A percentile compares a stretch with the other conserved stretches of the same genome.
These are phyloP conservation scores for Penicillium hordei DNA, from an alignment of 2,329 filamentous ascomycete species.

Conservation along the genomic window DNA sequence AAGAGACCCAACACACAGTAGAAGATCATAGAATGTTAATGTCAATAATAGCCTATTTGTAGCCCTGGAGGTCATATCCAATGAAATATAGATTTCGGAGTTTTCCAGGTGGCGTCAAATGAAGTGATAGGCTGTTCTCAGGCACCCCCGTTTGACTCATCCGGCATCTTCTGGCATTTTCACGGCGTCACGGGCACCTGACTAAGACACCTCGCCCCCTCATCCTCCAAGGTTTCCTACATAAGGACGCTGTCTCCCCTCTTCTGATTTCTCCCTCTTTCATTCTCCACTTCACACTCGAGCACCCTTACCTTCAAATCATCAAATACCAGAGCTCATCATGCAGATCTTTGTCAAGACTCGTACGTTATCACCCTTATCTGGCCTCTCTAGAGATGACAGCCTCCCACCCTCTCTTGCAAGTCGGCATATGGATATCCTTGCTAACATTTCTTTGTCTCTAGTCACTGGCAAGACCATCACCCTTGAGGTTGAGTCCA, in stretches of 20 bases:
- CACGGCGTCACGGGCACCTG: slow-evolving; percentile 17
- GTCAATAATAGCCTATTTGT: background rate
- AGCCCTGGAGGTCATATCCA: background rate
- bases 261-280: slow-evolving; percentile 25
- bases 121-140: slow-evolving; percentile 16
- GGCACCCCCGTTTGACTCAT: slow-evolving; percentile 27
- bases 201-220: slow-evolving; percentile 32
- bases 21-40: background rate
- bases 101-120: slow-evolving; percentile 21
- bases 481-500: slow-evolving; percentile 52
- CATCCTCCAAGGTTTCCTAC: slow-evolving; percentile 23
- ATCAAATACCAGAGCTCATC: slow-evolving; percentile 38
- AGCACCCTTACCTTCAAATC: slow-evolving; percentile 14
- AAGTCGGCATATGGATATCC: slow-evolving; percentile 1
- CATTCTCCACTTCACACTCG: slow-evolving; percentile 10
- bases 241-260: slow-evolving; percentile 32
- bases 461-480: slow-evolving; percentile 54
- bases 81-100: background rate
- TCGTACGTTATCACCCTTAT: slow-evolving; percentile 59
- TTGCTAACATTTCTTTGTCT: slow-evolving; percentile 8
- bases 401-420: slow-evolving; percentile 14
- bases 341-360: slow-evolving; percentile 99
- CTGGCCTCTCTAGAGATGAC: background rate
- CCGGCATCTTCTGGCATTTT: slow-evolving; percentile 18
- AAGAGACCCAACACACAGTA: background rate